Base-by-base conservation (phyloP, 2,329 filamentous ascomycete species). In the Chrysosporium queenslandicum region DNA sequence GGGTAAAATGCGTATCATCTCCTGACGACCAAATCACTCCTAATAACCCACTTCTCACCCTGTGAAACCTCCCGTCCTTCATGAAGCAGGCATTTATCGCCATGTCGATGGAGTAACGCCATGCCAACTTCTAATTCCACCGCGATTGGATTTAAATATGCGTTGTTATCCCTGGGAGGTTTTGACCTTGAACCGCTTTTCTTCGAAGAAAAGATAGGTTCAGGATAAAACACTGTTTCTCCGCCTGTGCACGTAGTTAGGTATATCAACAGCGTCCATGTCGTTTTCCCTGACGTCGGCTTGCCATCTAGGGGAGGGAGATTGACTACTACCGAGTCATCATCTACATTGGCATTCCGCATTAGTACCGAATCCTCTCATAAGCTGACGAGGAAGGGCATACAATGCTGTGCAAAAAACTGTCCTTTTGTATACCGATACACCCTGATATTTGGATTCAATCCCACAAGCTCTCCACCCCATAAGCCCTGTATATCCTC, bases 391-490 rank as follows among this genome's bases (percentile, higher is more conserved):
- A 4, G 18, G 11, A 27, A 39, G 41, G 39, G 78, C 84, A 61
- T 78, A 91, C 87, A 96, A 66, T 96, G 91, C 61, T 87, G 84
- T 63, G 89, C 89, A 66, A 96, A 96, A 66, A 90, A 95, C 65
- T 96, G 89, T 0, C 87, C 87, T 58, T 84, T 80, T 0, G 77
- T 79, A 68, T 96, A 96, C 20, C 90, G 80, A 70, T 96, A 96
- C 27, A 96, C 80, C 30, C 91, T 78, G 52, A 96, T 94, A 59
- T 94, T 94, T 7, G 87, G 81, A 67, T 88, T 95, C 55, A 96
- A 70, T 0, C 89, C 89, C n/a, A 94, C 71, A 0, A 87, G 81
- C 46, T 88, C 78, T 25, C 89, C 89, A 53, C 86, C 88, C 87
- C 88, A 95, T 43, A 74, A 62, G 21, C 69, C 61, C 16, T 58